These are phyloP conservation scores for Populus alba DNA, from an alignment of 345 rosid genomes.

Conservation along the genomic window DNA sequence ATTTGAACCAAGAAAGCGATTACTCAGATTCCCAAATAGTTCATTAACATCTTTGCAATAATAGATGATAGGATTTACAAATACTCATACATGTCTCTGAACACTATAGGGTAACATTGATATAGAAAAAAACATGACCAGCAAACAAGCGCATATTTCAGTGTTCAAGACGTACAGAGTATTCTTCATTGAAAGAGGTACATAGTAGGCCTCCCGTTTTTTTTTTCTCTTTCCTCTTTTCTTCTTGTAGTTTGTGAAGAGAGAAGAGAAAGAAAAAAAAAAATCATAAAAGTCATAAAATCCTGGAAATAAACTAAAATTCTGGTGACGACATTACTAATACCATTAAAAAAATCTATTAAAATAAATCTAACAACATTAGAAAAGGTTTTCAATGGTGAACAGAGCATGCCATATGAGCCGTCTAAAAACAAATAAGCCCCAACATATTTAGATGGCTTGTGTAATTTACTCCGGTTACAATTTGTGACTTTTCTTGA, in stretches of 20 bases:
- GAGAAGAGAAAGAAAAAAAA: no score
- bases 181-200: background rate
- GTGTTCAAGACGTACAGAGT: background rate
- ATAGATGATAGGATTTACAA: background rate
- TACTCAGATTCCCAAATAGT: background rate
- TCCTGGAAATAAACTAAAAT: no score
- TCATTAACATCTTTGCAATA: background rate
- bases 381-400: no score
- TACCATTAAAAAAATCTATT: no score
- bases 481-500: no score
- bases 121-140: background rate
- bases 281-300: no score
- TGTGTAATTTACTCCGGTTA: accelerated
- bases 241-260: no score
- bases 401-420: accelerated
- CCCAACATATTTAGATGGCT: no score
- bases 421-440: no score
- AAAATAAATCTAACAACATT: no score
- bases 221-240: no score
- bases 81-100: background rate
- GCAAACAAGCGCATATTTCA: background rate
- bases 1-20: background rate
- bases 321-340: accelerated
- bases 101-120: background rate
- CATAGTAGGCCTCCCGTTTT: no score